Conservation (phyloP, 768 basidiomycete species). For the Russula emetica region DNA sequence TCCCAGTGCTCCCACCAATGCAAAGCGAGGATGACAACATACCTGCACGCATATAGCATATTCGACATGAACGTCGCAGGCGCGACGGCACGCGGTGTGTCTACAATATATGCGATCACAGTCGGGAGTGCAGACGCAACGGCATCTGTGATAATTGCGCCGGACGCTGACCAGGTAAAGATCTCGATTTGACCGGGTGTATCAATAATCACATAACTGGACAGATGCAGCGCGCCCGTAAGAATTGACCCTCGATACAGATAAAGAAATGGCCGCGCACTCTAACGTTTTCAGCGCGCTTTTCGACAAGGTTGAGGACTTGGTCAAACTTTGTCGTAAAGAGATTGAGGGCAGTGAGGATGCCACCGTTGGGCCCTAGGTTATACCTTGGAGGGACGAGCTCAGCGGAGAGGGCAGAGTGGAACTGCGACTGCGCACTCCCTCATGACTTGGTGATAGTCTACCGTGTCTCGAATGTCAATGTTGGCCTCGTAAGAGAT, state of each 20-base stretch:
- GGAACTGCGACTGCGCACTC: conserved; percentile 62
- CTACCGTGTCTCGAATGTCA: conserved; percentile 95
- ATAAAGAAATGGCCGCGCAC: conserved; percentile 44
- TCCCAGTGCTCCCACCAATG: not conserved
- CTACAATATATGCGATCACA: conserved; percentile 94
- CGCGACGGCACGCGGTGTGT: conserved; percentile 89
- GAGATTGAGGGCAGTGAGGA: conserved; percentile 92
- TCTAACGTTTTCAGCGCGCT: conserved; percentile 82
- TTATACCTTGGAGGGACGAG: conserved; percentile 66
- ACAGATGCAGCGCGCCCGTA: not conserved
- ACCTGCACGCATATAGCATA: conserved; percentile 99
- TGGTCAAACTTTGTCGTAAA: conserved; percentile 99
- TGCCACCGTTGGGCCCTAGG: conserved; percentile 96
- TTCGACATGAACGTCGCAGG: conserved; percentile 99
- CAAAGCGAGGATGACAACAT: conserved; percentile 29
- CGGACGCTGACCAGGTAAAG: conserved; percentile 99
- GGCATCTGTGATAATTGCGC: conserved; percentile 97
- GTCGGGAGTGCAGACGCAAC: conserved; percentile 90
- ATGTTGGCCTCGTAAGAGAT: conserved; percentile 95
- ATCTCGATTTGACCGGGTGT: conserved; percentile 99
- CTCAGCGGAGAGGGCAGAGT: conserved; percentile 19
- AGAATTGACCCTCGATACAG: not conserved
- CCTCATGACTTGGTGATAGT: conserved; percentile 99
- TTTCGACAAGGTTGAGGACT: conserved; percentile 87
- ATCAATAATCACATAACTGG: conserved; percentile 89